Base-by-base conservation (phyloP, 345 rosid genomes). In the Iberis pinnata region DNA sequence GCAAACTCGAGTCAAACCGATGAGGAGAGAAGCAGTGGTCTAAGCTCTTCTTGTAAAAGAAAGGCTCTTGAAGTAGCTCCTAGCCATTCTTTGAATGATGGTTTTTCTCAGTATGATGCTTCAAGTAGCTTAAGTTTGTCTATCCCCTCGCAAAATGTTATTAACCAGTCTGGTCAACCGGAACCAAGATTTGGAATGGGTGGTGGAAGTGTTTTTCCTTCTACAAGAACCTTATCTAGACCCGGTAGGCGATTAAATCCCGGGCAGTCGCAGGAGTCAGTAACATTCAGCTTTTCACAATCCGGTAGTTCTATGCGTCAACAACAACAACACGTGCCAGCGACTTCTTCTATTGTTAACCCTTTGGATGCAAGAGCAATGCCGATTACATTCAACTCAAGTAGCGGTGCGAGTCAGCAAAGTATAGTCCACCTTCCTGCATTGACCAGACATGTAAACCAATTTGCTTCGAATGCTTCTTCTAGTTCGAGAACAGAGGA, bases 1-100 rank as follows among this genome's bases (percentile, higher is more conserved):
- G 83, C 82, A 53, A 73, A 75, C 78, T 73, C 87, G 56, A 80
- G 72, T 63, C 73, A 70, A 54, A 49, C 68, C 43, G 42, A 49
- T 25, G 95, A 85, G 45, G 87, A 81, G 54, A 70, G 67, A 56
- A 54, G 47, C 47, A 73, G 77, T 33, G 80, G 79, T 53, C 62
- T 81, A 10, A 70, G 82, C 56, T 71, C 85, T 57, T 74, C 97
- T 26, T 81, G 95, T 85, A 89, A 89, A 71, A 78, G 97, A 73
- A 89, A 78, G 72, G 80, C 89, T 49, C 80, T 79, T 60, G 97
- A 89, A 68, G 93, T 95, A 61, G 63, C 84, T 57, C 75, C 95
- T 26, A 79, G 82, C 72, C 85, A 74, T 43, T 74, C 88, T 36
- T 76, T 70, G 82, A 71, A 63, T 52, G 53, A 51, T 40, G 78